These are phyloP conservation scores for Neonectria coccinea DNA, from an alignment of 2,329 filamentous ascomycete genomes.

Conservation along the genomic window DNA sequence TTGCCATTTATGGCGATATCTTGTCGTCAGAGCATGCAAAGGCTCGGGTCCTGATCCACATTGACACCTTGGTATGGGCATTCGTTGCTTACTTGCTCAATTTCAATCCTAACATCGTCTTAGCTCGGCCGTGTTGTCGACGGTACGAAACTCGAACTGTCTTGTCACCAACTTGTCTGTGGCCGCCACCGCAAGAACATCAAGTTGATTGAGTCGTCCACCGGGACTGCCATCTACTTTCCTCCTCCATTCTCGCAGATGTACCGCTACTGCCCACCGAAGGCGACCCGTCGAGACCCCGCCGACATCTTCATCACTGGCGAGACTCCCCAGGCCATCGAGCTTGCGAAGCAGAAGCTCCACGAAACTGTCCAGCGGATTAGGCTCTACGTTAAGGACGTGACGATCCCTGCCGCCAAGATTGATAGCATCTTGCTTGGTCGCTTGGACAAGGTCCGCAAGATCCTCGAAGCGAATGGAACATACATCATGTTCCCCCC, in stretches of 20 bases:
- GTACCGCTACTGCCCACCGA: conserved; percentile 88
- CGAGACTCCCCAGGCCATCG: conserved; percentile 84
- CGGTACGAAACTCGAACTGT: conserved; percentile 83
- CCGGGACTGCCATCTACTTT: conserved; percentile 97
- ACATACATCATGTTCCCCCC: conserved; percentile 94
- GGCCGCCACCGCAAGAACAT: conserved; percentile 97
- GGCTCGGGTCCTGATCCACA: conserved; percentile 94
- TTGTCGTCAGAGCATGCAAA: conserved; percentile 97
- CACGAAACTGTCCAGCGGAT: conserved; percentile 85
- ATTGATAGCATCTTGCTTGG: conserved; percentile 94
- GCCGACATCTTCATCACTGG: conserved; percentile 97
- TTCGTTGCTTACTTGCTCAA: background rate
- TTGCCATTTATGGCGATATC: conserved; percentile 95
- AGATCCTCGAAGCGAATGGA: conserved; percentile 96
- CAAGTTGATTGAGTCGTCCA: conserved; percentile 95
- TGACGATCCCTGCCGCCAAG: conserved; percentile 88
- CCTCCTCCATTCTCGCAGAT: conserved; percentile 92
- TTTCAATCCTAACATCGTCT: conserved; percentile 30
- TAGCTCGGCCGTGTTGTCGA: conserved; percentile 82
- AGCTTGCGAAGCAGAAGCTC: conserved; percentile 89
- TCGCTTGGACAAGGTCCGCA: conserved; percentile 94
- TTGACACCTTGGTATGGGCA: conserved; percentile 83
- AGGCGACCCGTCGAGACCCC: conserved; percentile 83
- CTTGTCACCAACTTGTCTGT: conserved; percentile 91
- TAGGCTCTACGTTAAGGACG: conserved; percentile 91